These are phyloP conservation scores for Taphrina flavorubra DNA, from an alignment of 1,139 yeast genomes.

Conservation along the genomic window DNA sequence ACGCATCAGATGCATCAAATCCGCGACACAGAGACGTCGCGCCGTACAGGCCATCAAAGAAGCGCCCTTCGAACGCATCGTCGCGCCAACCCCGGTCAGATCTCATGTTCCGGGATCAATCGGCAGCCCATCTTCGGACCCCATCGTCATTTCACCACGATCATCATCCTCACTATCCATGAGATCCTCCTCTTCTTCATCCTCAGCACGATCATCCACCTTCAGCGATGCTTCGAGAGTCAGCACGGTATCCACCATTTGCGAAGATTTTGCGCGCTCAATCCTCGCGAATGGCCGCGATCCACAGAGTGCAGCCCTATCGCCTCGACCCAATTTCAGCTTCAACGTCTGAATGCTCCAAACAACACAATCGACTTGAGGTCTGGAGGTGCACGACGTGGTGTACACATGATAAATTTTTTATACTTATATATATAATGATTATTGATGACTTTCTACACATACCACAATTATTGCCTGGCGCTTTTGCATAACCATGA, in stretches of 20 bases:
- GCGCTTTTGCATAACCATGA: background rate
- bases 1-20: background rate
- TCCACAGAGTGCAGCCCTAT: no score
- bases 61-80: slow-evolving; percentile 2
- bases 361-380: no score
- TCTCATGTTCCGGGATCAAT: slow-evolving; percentile 5
- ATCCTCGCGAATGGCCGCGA: background rate
- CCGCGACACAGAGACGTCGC: background rate
- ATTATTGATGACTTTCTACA: background rate
- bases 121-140: slow-evolving; percentile 10
- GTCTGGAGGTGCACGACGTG: background rate
- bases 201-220: background rate
- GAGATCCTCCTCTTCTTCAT: background rate
- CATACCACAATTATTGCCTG: background rate
- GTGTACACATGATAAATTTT: background rate
- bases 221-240: background rate
- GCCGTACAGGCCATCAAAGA: background rate
- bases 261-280: slow-evolving; percentile 12
- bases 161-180: background rate
- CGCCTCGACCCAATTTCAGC: no score
- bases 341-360: no score
- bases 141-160: background rate
- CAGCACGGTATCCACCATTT: slow-evolving; percentile 13
- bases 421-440: background rate
- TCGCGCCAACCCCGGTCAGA: slow-evolving; percentile 10